A percentile compares a stretch with the other conserved stretches of the same genome.
These are phyloP conservation scores for Mycoemilia scoparia DNA, from an alignment of 192 early-diverging fungal genomes.

Conservation along the genomic window DNA sequence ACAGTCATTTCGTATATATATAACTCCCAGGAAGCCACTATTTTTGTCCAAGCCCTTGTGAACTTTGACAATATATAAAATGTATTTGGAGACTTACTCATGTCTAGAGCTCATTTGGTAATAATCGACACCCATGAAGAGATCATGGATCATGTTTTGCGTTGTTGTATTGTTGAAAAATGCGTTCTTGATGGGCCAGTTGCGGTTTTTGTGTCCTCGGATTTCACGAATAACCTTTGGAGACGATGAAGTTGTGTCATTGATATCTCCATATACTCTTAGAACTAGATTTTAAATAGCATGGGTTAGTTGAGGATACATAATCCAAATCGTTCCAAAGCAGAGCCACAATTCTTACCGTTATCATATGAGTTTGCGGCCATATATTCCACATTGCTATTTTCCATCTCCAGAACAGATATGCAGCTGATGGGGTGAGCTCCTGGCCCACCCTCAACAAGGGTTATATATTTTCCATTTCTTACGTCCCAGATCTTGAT, in stretches of 20 bases:
- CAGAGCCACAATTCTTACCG: constrained; percentile 21
- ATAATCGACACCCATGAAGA: no score
- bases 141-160: no score
- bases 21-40: no score
- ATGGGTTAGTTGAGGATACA: background rate
- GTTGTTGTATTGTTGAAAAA: constrained; percentile 55
- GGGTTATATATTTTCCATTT: constrained; percentile 33
- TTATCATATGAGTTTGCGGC: constrained; percentile 90
- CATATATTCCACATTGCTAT: constrained; percentile 53
- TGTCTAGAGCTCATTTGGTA: no score
- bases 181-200: constrained; percentile 87
- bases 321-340: background rate
- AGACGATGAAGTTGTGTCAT: constrained; percentile 49
- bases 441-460: constrained; percentile 12
- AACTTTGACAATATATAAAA: no score
- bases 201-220: constrained; percentile 82
- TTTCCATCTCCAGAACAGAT: constrained; percentile 20
- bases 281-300: constrained; percentile 34
- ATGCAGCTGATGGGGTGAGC: constrained; percentile 24
- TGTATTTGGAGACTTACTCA: no score
- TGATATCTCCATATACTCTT: constrained; percentile 78
- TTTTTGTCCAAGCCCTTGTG: no score
- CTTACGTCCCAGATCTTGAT: constrained; percentile 89
- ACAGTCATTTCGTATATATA: no score
- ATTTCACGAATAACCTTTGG: constrained; percentile 59